These are phyloP conservation scores for Parachaetomium inaequale DNA, from an alignment of 495 filamentous ascomycete species.

Conservation along the genomic window DNA sequence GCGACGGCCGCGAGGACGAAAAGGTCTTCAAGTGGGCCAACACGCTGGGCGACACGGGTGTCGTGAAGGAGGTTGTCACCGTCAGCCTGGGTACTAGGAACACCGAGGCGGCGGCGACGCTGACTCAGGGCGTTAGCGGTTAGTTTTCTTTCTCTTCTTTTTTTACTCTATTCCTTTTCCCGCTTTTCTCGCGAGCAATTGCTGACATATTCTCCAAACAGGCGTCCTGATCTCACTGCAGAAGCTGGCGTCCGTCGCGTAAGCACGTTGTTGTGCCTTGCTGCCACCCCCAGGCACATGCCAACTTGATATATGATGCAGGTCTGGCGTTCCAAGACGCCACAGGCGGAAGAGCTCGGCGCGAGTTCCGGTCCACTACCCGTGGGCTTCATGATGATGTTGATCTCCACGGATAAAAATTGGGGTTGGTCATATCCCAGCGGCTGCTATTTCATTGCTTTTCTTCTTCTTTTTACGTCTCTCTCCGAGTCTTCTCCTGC, in stretches of 20 bases:
- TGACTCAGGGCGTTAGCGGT: slow-evolving; percentile 90
- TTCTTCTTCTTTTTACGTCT: not conserved
- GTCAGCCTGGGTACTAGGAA: slow-evolving; percentile 80
- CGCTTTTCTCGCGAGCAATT: not conserved
- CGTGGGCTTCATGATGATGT: slow-evolving; percentile 6
- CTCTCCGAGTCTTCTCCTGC: not conserved
- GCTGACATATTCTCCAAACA: not conserved
- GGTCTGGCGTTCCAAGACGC: slow-evolving; percentile 12
- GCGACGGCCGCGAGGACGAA: slow-evolving; percentile 88
- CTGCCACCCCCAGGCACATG: not conserved
- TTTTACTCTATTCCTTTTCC: not conserved
- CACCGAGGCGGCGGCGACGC: slow-evolving; percentile 78
- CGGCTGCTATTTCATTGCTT: slow-evolving; percentile 3
- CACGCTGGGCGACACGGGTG: slow-evolving; percentile 51
- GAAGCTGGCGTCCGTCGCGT: slow-evolving; percentile 17
- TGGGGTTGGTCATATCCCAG: slow-evolving; percentile 13
- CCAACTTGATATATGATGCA: slow-evolving; percentile 13
- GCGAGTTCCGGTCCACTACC: not conserved
- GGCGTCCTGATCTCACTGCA: slow-evolving; percentile 19
- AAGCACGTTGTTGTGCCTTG: slow-evolving; percentile 9
- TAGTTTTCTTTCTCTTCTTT: slow-evolving; percentile 23
- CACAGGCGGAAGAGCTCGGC: slow-evolving; percentile 15
- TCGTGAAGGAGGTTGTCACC: slow-evolving; percentile 67
- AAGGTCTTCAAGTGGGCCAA: slow-evolving; percentile 93
- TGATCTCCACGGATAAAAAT: not conserved